phyloP scores from a whole-genome alignment of 148 eudicot species.

The Limonium bicolor region DNA sequence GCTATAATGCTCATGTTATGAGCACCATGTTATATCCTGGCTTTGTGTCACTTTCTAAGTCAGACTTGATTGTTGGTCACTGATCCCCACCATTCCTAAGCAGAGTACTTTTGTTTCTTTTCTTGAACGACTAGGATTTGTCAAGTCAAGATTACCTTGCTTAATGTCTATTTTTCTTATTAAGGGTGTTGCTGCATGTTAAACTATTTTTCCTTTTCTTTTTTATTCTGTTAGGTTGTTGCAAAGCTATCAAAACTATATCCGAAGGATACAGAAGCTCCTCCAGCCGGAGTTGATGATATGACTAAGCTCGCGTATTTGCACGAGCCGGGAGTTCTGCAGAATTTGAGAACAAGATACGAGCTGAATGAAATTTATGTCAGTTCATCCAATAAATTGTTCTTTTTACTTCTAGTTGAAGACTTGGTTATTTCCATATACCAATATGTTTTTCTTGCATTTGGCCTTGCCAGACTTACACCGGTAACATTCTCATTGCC shows the following conservation, averaged over 20 bases:
- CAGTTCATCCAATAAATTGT: conserved; percentile 11
- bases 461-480: conserved; percentile 63
- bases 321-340: conserved; percentile 96
- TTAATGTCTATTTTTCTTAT: no score
- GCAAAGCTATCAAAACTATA: conserved; percentile 58
- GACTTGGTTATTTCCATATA: background rate
- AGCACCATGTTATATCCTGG: no score
- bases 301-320: conserved; percentile 93
- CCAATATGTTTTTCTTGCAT: conserved; percentile 9
- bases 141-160: no score
- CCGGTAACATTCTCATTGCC: conserved; percentile 95
- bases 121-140: no score
- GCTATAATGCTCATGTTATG: no score
- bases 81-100: no score
- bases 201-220: no score
- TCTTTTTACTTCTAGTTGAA: no score
- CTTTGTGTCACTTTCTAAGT: no score
- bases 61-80: no score
- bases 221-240: conserved; percentile 33
- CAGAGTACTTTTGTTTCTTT: no score
- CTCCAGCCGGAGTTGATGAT: conserved; percentile 96
- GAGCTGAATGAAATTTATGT: conserved; percentile 96
- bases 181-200: no score
- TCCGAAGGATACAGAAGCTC: conserved; percentile 95
- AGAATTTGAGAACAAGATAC: conserved; percentile 75